phyloP scores from a whole-genome alignment of 352 stramenopile genomes.

The Globisporangium orthogonon region DNA sequence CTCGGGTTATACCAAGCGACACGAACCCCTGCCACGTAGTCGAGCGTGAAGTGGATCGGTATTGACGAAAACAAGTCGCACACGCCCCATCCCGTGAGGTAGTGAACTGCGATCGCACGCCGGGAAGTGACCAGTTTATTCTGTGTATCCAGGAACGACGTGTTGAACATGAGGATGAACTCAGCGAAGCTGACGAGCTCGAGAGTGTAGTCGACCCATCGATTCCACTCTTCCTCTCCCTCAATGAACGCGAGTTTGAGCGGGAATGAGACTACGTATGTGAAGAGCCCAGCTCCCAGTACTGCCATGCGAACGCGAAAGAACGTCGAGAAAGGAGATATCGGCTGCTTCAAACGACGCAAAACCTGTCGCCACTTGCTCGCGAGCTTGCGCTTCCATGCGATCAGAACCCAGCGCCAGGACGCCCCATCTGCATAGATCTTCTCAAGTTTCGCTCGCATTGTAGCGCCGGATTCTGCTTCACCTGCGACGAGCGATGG shows the following conservation, averaged over 20 bases:
- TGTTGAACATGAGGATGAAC: constrained; percentile 9
- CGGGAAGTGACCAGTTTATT: constrained; percentile 8
- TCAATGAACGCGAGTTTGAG: constrained; percentile 1
- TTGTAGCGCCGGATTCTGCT: background rate
- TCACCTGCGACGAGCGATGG: background rate
- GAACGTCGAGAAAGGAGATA: background rate
- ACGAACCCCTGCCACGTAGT: background rate
- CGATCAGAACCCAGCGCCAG: constrained; percentile 1
- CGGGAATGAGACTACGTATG: constrained; percentile 4
- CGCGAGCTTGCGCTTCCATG: background rate
- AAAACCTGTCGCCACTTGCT: background rate
- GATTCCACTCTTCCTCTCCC: background rate
- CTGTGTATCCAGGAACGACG: constrained; percentile 5
- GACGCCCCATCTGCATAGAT: background rate
- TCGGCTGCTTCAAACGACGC: background rate
- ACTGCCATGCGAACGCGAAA: background rate
- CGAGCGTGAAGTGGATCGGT: background rate
- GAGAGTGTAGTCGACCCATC: background rate
- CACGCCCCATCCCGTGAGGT: constrained; percentile 6
- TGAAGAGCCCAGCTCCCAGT: background rate
- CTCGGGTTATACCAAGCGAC: background rate
- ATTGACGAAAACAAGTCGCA: constrained; percentile 3
- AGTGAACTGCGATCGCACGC: constrained; percentile 1
- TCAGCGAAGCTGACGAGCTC: constrained; percentile 5
- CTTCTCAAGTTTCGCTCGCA: background rate